A percentile compares a stretch with the other conserved stretches of the same genome.
phyloP scores from a whole-genome alignment of 352 stramenopile genomes.

The Blastocystis sp. region DNA sequence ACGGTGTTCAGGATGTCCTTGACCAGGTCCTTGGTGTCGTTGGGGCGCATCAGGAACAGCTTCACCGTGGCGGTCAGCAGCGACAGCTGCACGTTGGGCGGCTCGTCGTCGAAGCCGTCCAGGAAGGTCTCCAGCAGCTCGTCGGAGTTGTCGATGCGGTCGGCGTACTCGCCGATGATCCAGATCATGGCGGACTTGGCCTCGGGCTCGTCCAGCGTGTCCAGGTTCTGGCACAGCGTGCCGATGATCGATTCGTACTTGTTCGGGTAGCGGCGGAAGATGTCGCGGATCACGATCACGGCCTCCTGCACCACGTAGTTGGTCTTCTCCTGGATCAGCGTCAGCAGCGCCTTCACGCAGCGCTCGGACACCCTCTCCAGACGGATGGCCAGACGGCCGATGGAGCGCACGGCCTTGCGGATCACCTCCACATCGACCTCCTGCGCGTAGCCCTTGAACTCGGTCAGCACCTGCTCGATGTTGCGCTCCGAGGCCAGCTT shows the following conservation, averaged over 20 bases:
- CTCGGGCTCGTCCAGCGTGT: constrained; percentile 95
- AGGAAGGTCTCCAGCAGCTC: constrained; percentile 97
- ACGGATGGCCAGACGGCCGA: constrained; percentile 94
- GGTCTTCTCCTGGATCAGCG: constrained; percentile 98
- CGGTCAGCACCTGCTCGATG: constrained; percentile 94
- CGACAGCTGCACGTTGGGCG: constrained; percentile 90
- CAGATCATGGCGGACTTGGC: constrained; percentile 98
- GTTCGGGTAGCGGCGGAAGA: constrained; percentile 98
- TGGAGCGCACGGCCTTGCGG: constrained; percentile 89
- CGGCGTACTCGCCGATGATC: constrained; percentile 96
- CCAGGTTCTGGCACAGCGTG: constrained; percentile 97
- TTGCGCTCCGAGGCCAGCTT: constrained; percentile 93
- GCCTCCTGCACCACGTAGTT: constrained; percentile 98
- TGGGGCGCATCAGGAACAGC: constrained; percentile 91
- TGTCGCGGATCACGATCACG: constrained; percentile 99
- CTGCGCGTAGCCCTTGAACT: constrained; percentile 98
- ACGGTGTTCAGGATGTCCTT: constrained; percentile 93
- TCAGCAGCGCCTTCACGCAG: constrained; percentile 95
- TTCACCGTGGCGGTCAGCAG: constrained; percentile 97
- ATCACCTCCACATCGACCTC: constrained; percentile 99
- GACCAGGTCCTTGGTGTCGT: constrained; percentile 87
- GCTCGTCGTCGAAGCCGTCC: constrained; percentile 96
- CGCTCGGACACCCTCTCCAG: constrained; percentile 92
- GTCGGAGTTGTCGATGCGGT: constrained; percentile 98
- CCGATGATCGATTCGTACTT: constrained; percentile 98